Conservation (phyloP, 345 rosid species). For the Salix dunnii region DNA sequence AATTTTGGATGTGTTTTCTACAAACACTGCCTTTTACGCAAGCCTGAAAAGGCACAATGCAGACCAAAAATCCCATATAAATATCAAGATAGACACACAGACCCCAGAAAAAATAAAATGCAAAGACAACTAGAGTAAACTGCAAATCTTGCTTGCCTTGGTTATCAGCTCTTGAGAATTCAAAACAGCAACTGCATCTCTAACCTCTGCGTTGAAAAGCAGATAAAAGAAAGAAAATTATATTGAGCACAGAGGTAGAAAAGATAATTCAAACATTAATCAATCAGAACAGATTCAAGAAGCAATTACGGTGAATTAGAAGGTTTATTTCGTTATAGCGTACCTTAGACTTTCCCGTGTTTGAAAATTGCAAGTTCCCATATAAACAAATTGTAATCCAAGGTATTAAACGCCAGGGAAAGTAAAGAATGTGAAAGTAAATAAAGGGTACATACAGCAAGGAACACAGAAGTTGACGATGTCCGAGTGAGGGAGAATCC, state of each 20-base stretch:
- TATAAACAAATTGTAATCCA: not conserved
- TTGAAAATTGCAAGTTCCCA: not conserved
- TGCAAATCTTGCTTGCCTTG: slow-evolving; percentile 11
- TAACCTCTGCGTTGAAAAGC: slow-evolving; percentile 23
- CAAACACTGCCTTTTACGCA: not conserved
- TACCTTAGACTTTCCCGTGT: slow-evolving; percentile 17
- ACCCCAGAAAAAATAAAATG: too few species aligned
- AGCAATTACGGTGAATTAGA: not conserved
- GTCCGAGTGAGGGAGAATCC: not conserved
- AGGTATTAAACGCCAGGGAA: not conserved
- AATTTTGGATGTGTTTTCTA: not conserved
- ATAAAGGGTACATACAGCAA: not conserved
- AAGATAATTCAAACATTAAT: not conserved
- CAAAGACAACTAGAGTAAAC: not conserved
- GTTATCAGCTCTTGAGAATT: slow-evolving; percentile 25
- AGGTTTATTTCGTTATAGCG: not conserved
- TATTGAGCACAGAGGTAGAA: not conserved
- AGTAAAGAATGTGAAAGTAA: not conserved
- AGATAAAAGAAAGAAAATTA: not conserved
- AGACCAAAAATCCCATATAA: not conserved
- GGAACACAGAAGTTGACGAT: not conserved
- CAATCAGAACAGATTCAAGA: not conserved
- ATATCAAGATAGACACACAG: not conserved
- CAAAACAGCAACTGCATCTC: slow-evolving; percentile 15
- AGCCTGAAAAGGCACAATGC: not conserved